A percentile compares a stretch with the other conserved stretches of the same genome.
phyloP scores from a whole-genome alignment of 75 land plant genomes.

The Picea glauca region DNA sequence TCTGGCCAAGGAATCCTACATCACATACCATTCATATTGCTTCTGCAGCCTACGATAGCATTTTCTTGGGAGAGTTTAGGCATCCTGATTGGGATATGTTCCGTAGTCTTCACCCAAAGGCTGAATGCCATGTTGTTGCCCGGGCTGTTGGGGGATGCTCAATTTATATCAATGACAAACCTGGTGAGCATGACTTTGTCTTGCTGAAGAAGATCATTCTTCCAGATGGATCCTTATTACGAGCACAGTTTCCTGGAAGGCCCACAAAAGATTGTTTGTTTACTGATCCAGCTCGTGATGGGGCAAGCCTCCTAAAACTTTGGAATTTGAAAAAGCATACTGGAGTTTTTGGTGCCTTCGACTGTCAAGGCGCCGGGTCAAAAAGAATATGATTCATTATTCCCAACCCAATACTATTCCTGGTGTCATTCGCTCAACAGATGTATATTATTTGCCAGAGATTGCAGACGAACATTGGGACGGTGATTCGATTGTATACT shows the following conservation, averaged over 20 bases:
- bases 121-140: conserved; percentile 89
- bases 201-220: conserved; percentile 74
- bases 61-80: too few relatives aligned
- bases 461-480: conserved; percentile 53
- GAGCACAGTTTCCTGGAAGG: conserved; percentile 82
- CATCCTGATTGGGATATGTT: too few relatives aligned
- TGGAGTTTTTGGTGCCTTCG: conserved; percentile 76
- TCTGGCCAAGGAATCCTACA: too few relatives aligned
- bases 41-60: too few relatives aligned
- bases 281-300: conserved; percentile 80
- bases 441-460: conserved; percentile 50
- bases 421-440: conserved; percentile 55
- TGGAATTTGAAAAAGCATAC: conserved; percentile 80
- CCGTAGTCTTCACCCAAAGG: conserved; percentile 65
- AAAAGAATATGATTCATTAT: conserved; percentile 59
- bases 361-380: conserved; percentile 90
- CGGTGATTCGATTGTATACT: conserved; percentile 55
- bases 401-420: conserved; percentile 44
- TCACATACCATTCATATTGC: too few relatives aligned
- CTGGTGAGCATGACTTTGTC: conserved; percentile 73
- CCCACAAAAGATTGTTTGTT: conserved; percentile 86
- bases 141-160: conserved; percentile 89
- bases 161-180: conserved; percentile 89
- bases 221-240: conserved; percentile 78
- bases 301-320: conserved; percentile 70